These are phyloP conservation scores for Dentipellis sp. DNA, from an alignment of 768 basidiomycete genomes.

Conservation along the genomic window DNA sequence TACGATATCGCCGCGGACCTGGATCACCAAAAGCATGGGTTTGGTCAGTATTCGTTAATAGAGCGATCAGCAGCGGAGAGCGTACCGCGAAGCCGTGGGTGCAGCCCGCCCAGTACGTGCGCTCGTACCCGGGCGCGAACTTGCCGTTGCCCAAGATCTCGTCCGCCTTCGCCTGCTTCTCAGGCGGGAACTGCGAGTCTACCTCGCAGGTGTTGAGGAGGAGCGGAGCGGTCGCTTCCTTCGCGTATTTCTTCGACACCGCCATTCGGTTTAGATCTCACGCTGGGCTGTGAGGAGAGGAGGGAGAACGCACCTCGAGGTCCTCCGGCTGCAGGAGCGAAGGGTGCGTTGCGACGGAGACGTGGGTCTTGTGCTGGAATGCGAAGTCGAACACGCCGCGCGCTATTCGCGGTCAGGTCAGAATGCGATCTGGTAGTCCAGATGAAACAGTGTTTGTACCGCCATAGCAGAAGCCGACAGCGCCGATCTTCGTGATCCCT, in stretches of 20 bases:
- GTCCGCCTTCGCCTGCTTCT: slow-evolving; percentile 25
- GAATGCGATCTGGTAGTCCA: not conserved
- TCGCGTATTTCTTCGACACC: slow-evolving; percentile 21
- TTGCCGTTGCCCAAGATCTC: slow-evolving; percentile 15
- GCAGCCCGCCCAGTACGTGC: slow-evolving; percentile 28
- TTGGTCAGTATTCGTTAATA: not conserved
- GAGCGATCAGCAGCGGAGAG: not conserved
- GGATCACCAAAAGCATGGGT: not conserved
- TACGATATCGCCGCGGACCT: slow-evolving; percentile 24
- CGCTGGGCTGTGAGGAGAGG: not conserved
- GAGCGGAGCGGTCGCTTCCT: slow-evolving; percentile 27
- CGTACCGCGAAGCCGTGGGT: slow-evolving; percentile 31
- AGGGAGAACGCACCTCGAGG: slow-evolving; percentile 22
- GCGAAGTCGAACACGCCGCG: slow-evolving; percentile 26
- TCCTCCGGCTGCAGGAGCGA: slow-evolving; percentile 31
- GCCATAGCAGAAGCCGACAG: slow-evolving; percentile 22
- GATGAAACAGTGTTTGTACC: slow-evolving; percentile 2
- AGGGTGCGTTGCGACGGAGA: slow-evolving; percentile 36
- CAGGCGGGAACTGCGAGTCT: slow-evolving; percentile 24
- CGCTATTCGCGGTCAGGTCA: not conserved
- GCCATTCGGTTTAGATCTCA: not conserved
- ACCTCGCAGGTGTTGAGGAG: slow-evolving; percentile 33
- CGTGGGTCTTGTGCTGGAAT: slow-evolving; percentile 30
- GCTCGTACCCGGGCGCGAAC: slow-evolving; percentile 28
- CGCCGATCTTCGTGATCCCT: slow-evolving; percentile 21